Evolutionary conservation across 2,329 filamentous ascomycete genomes (phyloP).

Genomic region (Ceratocystis harringtonii): DNA sequence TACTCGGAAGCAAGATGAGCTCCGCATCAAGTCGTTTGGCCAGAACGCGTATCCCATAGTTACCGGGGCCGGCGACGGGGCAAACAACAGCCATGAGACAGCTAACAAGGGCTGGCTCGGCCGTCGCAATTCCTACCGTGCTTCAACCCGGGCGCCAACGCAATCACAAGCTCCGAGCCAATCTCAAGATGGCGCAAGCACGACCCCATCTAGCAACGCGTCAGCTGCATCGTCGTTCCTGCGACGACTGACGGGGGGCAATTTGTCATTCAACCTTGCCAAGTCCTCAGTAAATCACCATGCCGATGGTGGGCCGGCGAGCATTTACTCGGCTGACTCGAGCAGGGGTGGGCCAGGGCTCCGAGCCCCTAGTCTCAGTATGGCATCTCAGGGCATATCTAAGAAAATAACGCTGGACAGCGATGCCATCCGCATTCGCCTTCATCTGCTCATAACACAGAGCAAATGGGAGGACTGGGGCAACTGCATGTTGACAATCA

Average conservation of each 20-base stretch:
- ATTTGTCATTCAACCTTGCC: slow-evolving; percentile 64
- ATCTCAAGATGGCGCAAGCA: slow-evolving; percentile 61
- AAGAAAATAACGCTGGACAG: slow-evolving; percentile 46
- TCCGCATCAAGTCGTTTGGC: slow-evolving; percentile 56
- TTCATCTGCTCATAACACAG: slow-evolving; percentile 63
- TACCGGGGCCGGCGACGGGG: slow-evolving; percentile 5
- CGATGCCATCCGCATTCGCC: slow-evolving; percentile 68
- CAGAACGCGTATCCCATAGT: slow-evolving; percentile 24
- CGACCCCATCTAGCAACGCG: slow-evolving; percentile 41
- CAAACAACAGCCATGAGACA: slow-evolving; percentile 25
- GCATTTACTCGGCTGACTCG: slow-evolving; percentile 45
- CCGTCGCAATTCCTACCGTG: slow-evolving; percentile 49
- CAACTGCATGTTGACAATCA: slow-evolving; percentile 67
- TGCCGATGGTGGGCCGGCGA: slow-evolving; percentile 37
- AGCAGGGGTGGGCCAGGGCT: slow-evolving; percentile 35
- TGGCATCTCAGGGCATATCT: slow-evolving; percentile 30
- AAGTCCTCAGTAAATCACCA: slow-evolving; percentile 56
- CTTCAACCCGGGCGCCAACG: slow-evolving; percentile 44
- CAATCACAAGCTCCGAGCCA: slow-evolving; percentile 22
- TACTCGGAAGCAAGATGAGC: slow-evolving; percentile 51
- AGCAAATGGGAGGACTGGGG: slow-evolving; percentile 88
- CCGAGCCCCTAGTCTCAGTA: slow-evolving; percentile 43
- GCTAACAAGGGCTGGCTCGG: slow-evolving; percentile 41
- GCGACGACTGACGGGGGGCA: slow-evolving; percentile 56
- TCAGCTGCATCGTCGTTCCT: slow-evolving; percentile 65